Evolutionary conservation across 106 monocot species (phyloP).

Genomic region (Apostasia ramifera): DNA sequence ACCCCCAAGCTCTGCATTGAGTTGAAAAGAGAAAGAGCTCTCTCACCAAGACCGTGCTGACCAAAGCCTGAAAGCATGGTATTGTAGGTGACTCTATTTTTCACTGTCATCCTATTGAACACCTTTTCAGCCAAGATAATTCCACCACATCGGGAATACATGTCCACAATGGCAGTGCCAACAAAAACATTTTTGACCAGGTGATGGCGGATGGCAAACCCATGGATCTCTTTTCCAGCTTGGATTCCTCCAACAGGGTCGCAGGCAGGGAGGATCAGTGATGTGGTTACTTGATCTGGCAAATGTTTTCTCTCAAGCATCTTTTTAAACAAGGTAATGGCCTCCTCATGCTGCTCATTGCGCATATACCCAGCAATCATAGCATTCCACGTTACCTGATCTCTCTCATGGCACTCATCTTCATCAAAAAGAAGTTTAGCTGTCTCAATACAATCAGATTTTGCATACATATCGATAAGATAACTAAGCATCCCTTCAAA

Average conservation of each 20-base stretch:
- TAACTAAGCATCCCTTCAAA: slow-evolving; percentile 82
- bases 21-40: slow-evolving; percentile 61
- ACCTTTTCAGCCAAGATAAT: slow-evolving; percentile 54
- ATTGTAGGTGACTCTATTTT: slow-evolving; percentile 68
- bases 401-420: slow-evolving; percentile 22
- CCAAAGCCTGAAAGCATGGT: slow-evolving; percentile 83
- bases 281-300: slow-evolving; percentile 67
- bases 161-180: slow-evolving; percentile 76
- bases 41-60: slow-evolving; percentile 64
- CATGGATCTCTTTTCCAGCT: slow-evolving; percentile 69
- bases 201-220: slow-evolving; percentile 44
- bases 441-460: slow-evolving; percentile 55
- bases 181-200: slow-evolving; percentile 66
- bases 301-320: slow-evolving; percentile 39
- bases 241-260: slow-evolving; percentile 41
- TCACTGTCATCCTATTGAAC: slow-evolving; percentile 48
- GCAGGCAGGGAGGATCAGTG: slow-evolving; percentile 72
- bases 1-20: slow-evolving; percentile 45
- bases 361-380: slow-evolving; percentile 85
- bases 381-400: slow-evolving; percentile 95
- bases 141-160: slow-evolving; percentile 84
- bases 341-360: slow-evolving; percentile 32
- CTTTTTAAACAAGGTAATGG: slow-evolving; percentile 38
- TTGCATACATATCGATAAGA: slow-evolving; percentile 91
- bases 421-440: slow-evolving; percentile 56